These are phyloP conservation scores for Eleusine indica DNA, from an alignment of 176 grass and related monocot species.

Conservation along the genomic window DNA sequence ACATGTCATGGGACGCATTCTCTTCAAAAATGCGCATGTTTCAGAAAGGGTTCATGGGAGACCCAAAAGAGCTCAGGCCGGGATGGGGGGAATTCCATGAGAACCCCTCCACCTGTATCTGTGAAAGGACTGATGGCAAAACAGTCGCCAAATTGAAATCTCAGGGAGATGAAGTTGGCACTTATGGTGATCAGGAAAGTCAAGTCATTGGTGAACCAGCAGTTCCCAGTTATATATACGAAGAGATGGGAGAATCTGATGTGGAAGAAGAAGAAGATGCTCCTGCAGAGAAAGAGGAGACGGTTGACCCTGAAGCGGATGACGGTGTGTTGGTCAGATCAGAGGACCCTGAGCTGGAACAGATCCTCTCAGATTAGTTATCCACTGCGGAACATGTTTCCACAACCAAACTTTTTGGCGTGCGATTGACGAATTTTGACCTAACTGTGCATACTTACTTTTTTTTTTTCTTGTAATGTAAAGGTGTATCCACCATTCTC, in stretches of 20 bases:
- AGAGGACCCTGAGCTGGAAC: constrained; percentile 61
- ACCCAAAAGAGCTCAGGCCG: constrained; percentile 66
- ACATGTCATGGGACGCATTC: constrained; percentile 75
- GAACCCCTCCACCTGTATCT: constrained; percentile 72
- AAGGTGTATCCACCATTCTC: constrained; percentile 8
- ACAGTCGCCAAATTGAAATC: constrained; percentile 12
- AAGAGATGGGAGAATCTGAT: constrained; percentile 43
- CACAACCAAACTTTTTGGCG: constrained; percentile 23
- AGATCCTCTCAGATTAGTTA: constrained; percentile 66
- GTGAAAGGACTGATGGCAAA: constrained; percentile 47
- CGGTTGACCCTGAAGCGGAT: constrained; percentile 34
- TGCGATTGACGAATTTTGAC: constrained; percentile 37
- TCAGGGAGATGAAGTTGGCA: neutral
- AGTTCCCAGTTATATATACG: constrained; percentile 25
- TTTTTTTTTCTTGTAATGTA: neutral
- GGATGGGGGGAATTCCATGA: constrained; percentile 80
- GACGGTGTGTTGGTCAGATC: constrained; percentile 43
- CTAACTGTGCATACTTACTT: constrained; percentile 37
- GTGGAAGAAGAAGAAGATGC: constrained; percentile 52
- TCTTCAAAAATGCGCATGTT: constrained; percentile 45
- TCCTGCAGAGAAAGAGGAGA: constrained; percentile 35
- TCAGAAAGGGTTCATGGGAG: constrained; percentile 83
- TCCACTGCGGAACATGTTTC: neutral
- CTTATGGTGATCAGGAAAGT: neutral
- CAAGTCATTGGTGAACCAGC: constrained; percentile 23